Evolutionary conservation across 2,329 filamentous ascomycete genomes (phyloP).

Genomic region (Neonectria faginata): DNA sequence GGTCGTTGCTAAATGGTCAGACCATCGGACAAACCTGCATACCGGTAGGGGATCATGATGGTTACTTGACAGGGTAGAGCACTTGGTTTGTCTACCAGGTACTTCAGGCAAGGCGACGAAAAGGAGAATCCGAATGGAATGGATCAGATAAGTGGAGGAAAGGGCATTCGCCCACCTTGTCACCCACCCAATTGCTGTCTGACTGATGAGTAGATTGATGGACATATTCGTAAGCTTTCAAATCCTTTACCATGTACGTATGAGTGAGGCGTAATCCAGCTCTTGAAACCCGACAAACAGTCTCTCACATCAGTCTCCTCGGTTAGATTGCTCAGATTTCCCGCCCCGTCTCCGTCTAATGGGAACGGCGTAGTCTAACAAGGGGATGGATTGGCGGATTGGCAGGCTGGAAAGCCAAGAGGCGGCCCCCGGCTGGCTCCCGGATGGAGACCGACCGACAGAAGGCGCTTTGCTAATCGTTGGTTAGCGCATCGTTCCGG

Average conservation of each 20-base stretch:
- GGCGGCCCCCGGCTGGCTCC: constrained; percentile 18
- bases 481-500: constrained; percentile 23
- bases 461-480: background rate
- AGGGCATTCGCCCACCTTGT: background rate
- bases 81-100: background rate
- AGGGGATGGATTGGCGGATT: constrained; percentile 16
- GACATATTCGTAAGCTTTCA: background rate
- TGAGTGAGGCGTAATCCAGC: background rate
- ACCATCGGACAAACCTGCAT: constrained; percentile 1
- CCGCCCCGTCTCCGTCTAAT: constrained; percentile 10
- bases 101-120: background rate
- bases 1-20: background rate
- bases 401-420: constrained; percentile 2
- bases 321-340: constrained; percentile 26
- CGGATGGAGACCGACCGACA: constrained; percentile 9
- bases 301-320: constrained; percentile 6
- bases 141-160: background rate
- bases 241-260: background rate
- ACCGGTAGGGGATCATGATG: background rate
- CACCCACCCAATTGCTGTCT: no score
- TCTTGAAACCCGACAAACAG: constrained; percentile 8
- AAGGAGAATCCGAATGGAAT: background rate
- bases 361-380: constrained; percentile 7
- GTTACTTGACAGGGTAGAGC: background rate
- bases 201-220: background rate